Percentiles rank a stretch among this genome's conserved stretches.
Conservation (phyloP, 306 rosid species). For the Bauhinia variegata region DNA sequence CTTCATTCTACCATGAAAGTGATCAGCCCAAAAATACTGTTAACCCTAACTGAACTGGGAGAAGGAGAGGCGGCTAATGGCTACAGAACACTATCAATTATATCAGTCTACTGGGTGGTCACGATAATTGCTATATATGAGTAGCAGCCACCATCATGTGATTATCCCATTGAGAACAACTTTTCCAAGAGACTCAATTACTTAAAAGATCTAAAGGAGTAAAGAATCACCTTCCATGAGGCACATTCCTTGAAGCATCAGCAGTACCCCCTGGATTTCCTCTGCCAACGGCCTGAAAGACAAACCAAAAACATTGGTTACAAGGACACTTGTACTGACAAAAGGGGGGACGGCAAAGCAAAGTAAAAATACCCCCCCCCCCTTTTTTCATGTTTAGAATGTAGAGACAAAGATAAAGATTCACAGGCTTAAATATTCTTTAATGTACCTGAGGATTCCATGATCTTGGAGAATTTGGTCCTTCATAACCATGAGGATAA, state of each 20-base stretch:
- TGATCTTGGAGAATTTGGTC: constrained; percentile 71
- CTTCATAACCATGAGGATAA: constrained; percentile 68
- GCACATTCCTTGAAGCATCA: constrained; percentile 60
- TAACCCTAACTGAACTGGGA: background rate
- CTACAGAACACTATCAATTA: background rate
- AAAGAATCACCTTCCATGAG: constrained; percentile 57
- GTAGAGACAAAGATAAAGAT: constrained; percentile 1
- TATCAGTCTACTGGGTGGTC: background rate
- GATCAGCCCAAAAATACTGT: background rate
- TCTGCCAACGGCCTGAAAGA: constrained; percentile 60
- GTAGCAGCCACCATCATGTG: background rate
- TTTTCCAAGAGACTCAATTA: constrained; percentile 1
- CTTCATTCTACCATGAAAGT: background rate
- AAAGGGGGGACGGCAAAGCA: background rate
- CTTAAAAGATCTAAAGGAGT: background rate
- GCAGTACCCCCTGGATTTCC: constrained; percentile 58
- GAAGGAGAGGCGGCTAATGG: background rate
- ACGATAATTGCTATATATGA: background rate
- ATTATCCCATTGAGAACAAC: background rate
- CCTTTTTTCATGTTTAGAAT: background rate
- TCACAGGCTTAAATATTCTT: constrained; percentile 20
- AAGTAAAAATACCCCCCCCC: background rate
- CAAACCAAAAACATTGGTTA: constrained; percentile 1
- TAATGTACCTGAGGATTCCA: constrained; percentile 68
- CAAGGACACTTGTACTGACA: constrained; percentile 10